These are phyloP conservation scores for Arthroderma sp. DNA, from an alignment of 2,329 filamentous ascomycete species.

Conservation along the genomic window DNA sequence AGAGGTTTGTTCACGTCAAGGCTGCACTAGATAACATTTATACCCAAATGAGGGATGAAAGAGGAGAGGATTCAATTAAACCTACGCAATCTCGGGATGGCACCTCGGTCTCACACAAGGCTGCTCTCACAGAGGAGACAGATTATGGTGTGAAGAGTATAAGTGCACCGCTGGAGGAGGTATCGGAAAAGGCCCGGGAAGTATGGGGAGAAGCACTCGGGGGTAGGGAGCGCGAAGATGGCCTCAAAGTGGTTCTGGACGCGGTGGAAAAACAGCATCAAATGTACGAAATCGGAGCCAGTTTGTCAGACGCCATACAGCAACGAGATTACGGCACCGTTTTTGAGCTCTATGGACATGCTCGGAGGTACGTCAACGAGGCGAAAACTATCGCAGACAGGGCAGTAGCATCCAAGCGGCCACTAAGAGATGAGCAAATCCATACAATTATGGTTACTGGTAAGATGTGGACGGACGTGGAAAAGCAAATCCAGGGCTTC, in stretches of 20 bases:
- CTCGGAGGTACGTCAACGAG: constrained; percentile 69
- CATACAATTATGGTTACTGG: constrained; percentile 80
- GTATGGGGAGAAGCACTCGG: constrained; percentile 92
- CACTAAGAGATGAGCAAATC: constrained; percentile 63
- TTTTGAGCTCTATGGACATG: constrained; percentile 73
- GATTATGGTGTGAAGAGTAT: constrained; percentile 83
- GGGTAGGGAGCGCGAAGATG: constrained; percentile 80
- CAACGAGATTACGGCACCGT: constrained; percentile 80
- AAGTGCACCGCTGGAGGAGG: constrained; percentile 74
- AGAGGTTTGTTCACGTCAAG: constrained; percentile 93
- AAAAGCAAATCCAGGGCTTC: constrained; percentile 71
- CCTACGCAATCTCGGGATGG: constrained; percentile 12
- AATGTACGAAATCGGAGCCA: constrained; percentile 66
- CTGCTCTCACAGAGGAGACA: constrained; percentile 81
- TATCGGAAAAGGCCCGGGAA: constrained; percentile 87
- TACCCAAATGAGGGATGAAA: constrained; percentile 77
- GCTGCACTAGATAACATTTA: constrained; percentile 98
- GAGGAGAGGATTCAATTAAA: constrained; percentile 28
- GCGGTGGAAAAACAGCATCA: constrained; percentile 68
- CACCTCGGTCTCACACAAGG: constrained; percentile 56
- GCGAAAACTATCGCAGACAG: constrained; percentile 55
- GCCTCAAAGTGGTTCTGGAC: constrained; percentile 62
- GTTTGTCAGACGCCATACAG: constrained; percentile 72
- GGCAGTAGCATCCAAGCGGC: constrained; percentile 35
- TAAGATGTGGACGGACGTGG: constrained; percentile 89